Evolutionary conservation across 306 rosid species (phyloP).

Genomic region (Vigna angularis): DNA sequence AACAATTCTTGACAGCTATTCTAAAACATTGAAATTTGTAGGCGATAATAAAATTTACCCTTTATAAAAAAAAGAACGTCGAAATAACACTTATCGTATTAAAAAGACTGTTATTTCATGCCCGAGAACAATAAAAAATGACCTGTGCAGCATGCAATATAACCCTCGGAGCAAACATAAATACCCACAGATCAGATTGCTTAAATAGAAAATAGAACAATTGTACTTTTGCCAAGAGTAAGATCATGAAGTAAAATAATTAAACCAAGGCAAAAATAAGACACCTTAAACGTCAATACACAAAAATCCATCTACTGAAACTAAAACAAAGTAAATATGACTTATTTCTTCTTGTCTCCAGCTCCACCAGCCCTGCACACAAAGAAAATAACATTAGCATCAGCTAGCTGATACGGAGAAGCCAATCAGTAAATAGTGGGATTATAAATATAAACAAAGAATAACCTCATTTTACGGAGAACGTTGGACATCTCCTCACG

Average conservation of each 20-base stretch:
- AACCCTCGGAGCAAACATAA: background rate
- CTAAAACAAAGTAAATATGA: background rate
- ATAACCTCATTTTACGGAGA: slow-evolving; percentile 89
- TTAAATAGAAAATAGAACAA: background rate
- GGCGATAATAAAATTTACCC: no score
- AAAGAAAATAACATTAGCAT: background rate
- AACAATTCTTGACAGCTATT: no score
- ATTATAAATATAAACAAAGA: background rate
- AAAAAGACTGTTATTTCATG: no score
- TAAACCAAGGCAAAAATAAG: slow-evolving; percentile 26
- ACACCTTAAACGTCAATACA: slow-evolving; percentile 24
- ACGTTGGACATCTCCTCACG: slow-evolving; percentile 90
- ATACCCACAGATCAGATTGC: background rate
- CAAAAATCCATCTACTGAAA: background rate
- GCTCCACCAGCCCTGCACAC: slow-evolving; percentile 86
- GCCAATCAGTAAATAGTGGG: background rate
- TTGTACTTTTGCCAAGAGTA: background rate
- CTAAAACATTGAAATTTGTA: no score
- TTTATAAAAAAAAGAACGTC: no score
- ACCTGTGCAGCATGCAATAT: background rate
- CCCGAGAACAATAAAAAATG: no score
- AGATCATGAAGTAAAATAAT: background rate
- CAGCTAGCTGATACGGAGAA: background rate
- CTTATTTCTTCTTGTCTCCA: slow-evolving; percentile 81
- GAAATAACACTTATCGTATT: no score